Conservation (phyloP, 2,329 filamentous ascomycete species). For the Penicillium sp. region DNA sequence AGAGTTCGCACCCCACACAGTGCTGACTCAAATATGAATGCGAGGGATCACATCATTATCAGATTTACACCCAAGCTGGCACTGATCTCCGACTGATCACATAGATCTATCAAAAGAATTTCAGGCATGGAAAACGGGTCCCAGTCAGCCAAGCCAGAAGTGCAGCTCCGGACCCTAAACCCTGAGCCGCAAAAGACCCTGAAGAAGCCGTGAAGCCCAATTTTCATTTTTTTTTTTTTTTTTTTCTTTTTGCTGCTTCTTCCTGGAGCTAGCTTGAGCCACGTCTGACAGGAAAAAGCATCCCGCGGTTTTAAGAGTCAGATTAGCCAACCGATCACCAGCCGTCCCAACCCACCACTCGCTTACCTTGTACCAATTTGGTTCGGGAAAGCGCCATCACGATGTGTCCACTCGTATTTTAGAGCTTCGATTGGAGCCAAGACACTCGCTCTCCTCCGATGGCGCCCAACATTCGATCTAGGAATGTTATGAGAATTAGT, state of each 20-base stretch:
- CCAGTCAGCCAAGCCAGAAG: neutral
- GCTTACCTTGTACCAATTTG: slow-evolving; percentile 20
- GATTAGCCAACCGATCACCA: neutral
- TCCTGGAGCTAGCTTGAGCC: neutral
- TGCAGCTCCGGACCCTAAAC: neutral
- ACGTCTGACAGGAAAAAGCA: neutral
- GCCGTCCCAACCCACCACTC: slow-evolving; percentile 10
- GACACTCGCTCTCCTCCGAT: neutral
- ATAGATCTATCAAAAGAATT: neutral
- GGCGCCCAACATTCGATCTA: neutral
- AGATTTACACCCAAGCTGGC: no score
- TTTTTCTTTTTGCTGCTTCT: no score
- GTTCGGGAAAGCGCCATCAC: slow-evolving; percentile 10
- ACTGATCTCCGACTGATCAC: neutral
- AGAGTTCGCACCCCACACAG: neutral
- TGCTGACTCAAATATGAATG: neutral
- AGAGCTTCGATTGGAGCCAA: slow-evolving; percentile 6
- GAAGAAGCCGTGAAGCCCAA: neutral
- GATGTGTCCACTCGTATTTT: slow-evolving; percentile 18
- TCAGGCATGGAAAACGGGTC: neutral
- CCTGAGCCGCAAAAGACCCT: neutral
- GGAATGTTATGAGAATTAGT: neutral
- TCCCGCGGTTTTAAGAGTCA: neutral
- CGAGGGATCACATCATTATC: neutral
- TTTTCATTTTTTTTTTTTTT: neutral